Conservation (phyloP, 176 grass and related monocot genomes). For the Aechmea fasciata region DNA sequence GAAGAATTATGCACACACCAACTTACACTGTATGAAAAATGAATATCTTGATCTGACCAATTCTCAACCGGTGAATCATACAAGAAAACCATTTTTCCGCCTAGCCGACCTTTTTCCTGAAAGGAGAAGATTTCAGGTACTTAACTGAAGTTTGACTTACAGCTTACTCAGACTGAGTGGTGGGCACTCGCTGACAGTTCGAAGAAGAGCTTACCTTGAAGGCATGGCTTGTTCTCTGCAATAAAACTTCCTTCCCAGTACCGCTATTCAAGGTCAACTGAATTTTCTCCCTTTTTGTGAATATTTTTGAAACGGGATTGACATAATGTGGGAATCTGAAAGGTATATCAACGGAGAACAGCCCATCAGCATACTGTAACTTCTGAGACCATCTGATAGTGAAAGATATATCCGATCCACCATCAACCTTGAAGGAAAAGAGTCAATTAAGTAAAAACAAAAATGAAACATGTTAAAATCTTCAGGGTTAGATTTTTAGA, state of each 20-base stretch:
- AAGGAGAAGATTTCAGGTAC: slow-evolving; percentile 16
- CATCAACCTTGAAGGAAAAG: slow-evolving; percentile 47
- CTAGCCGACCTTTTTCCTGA: slow-evolving; percentile 74
- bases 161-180: neutral
- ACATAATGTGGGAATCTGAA: slow-evolving; percentile 78
- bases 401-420: slow-evolving; percentile 67
- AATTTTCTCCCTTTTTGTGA: slow-evolving; percentile 90
- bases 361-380: slow-evolving; percentile 55
- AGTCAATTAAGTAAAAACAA: slow-evolving; percentile 1
- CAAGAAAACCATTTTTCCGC: slow-evolving; percentile 58
- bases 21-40: slow-evolving; percentile 82
- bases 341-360: slow-evolving; percentile 64
- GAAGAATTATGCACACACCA: slow-evolving; percentile 16
- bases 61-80: slow-evolving; percentile 83
- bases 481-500: neutral
- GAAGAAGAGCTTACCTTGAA: slow-evolving; percentile 65
- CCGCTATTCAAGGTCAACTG: slow-evolving; percentile 68
- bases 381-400: slow-evolving; percentile 90
- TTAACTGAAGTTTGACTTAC: neutral
- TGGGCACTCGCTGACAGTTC: slow-evolving; percentile 1
- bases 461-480: neutral
- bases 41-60: slow-evolving; percentile 80
- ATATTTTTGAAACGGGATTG: slow-evolving; percentile 70
- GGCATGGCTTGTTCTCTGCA: slow-evolving; percentile 69
- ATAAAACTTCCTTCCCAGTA: slow-evolving; percentile 69